These are phyloP conservation scores for Zychaea mexicana DNA, from an alignment of 371 early-diverging fungal genomes.

Conservation along the genomic window DNA sequence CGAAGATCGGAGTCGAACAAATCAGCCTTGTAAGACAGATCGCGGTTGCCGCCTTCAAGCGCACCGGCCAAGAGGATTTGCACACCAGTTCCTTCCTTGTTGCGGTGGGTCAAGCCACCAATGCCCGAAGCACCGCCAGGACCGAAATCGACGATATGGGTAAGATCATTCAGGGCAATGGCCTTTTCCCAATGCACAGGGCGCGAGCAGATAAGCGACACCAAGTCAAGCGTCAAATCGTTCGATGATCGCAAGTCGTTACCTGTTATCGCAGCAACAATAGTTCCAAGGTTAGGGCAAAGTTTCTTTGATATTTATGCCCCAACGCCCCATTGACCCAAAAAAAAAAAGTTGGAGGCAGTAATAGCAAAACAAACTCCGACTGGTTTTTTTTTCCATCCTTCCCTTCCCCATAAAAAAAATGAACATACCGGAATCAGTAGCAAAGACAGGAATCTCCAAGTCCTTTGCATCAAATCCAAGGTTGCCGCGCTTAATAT, in stretches of 20 bases:
- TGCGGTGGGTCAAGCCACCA: constrained; percentile 87
- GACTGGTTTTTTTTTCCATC: not conserved
- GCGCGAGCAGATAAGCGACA: constrained; percentile 78
- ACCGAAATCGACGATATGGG: constrained; percentile 94
- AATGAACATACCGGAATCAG: constrained; percentile 69
- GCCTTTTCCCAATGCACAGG: constrained; percentile 92
- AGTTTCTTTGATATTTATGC: constrained; percentile 11
- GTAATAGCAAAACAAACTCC: constrained; percentile 3
- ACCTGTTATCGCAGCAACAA: constrained; percentile 39
- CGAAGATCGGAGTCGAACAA: constrained; percentile 80
- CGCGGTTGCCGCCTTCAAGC: constrained; percentile 64
- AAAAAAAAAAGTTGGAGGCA: constrained; percentile 7
- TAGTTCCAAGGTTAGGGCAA: not conserved
- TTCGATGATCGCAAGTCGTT: constrained; percentile 63
- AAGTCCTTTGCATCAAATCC: constrained; percentile 61
- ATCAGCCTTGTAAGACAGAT: constrained; percentile 82
- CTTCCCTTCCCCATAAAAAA: constrained; percentile 8
- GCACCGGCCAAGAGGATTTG: constrained; percentile 83
- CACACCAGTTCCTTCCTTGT: constrained; percentile 96
- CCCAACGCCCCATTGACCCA: constrained; percentile 46
- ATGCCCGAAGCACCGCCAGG: constrained; percentile 91
- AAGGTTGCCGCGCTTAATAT: constrained; percentile 64
- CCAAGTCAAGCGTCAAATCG: constrained; percentile 69
- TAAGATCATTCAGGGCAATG: constrained; percentile 68
- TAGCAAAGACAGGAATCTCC: constrained; percentile 76